Conservation (phyloP, 106 monocot species). For the Dioscorea alata region DNA sequence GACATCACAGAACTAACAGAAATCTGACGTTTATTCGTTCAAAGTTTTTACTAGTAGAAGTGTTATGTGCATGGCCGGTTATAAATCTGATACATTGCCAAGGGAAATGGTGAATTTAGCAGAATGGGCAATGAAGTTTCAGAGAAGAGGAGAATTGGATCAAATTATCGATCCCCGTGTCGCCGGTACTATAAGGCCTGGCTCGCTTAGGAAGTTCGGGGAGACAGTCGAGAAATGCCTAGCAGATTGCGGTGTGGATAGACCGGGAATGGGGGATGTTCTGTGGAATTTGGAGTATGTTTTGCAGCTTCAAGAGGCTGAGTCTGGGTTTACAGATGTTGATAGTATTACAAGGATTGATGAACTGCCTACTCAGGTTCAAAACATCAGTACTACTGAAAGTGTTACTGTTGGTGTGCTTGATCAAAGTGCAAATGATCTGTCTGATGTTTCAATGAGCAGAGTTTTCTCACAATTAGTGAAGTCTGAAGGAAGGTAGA, state of each 20-base stretch:
- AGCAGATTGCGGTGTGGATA: slow-evolving; percentile 56
- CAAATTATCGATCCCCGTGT: slow-evolving; percentile 44
- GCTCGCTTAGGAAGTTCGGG: slow-evolving; percentile 53
- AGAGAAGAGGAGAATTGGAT: slow-evolving; percentile 41
- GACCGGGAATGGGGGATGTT: slow-evolving; percentile 68
- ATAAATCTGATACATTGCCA: slow-evolving; percentile 60
- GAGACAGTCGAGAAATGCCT: slow-evolving; percentile 66
- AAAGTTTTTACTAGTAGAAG: slow-evolving; percentile 72
- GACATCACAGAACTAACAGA: slow-evolving; percentile 68
- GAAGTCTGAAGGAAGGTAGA: slow-evolving; percentile 69
- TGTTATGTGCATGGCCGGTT: slow-evolving; percentile 64
- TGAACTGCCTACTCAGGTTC: slow-evolving; percentile 28
- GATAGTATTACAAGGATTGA: slow-evolving; percentile 43
- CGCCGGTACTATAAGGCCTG: slow-evolving; percentile 35
- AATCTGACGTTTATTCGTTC: slow-evolving; percentile 75
- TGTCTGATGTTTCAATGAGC: slow-evolving; percentile 65
- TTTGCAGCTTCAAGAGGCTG: slow-evolving; percentile 54
- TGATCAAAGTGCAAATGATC: slow-evolving; percentile 11
- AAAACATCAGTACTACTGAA: slow-evolving; percentile 11
- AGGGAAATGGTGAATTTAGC: slow-evolving; percentile 81
- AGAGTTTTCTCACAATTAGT: slow-evolving; percentile 80
- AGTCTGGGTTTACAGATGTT: slow-evolving; percentile 15
- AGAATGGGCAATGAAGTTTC: slow-evolving; percentile 65
- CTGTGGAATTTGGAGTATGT: slow-evolving; percentile 70
- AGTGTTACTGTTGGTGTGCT: not conserved